Conservation (phyloP, 2,329 filamentous ascomycete genomes). For the Zymoseptoria brevis region DNA sequence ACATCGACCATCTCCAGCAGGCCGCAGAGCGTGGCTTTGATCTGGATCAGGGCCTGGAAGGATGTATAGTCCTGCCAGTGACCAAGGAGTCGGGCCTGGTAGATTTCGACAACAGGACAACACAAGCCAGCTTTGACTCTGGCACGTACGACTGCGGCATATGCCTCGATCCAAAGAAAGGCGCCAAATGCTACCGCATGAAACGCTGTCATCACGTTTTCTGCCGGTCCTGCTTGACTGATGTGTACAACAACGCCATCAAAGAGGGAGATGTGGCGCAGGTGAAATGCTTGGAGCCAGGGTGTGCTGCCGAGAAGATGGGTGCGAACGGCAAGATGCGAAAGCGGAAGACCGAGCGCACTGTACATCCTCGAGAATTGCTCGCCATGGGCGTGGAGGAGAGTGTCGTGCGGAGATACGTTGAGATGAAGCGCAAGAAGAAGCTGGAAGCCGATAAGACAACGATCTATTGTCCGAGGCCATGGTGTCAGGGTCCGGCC, state of each 20-base stretch:
- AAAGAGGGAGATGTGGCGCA: conserved; percentile 70
- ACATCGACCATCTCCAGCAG: conserved; percentile 54
- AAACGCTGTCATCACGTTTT: conserved; percentile 84
- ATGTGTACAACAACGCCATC: conserved; percentile 86
- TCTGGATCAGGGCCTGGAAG: conserved; percentile 34
- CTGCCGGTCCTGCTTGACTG: conserved; percentile 75
- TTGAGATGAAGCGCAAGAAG: conserved; percentile 83
- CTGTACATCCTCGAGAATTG: conserved; percentile 75
- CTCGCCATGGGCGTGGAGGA: conserved; percentile 45
- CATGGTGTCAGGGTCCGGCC: conserved; percentile 87
- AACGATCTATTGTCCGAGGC: conserved; percentile 84
- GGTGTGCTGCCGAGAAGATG: conserved; percentile 59
- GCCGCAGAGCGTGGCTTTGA: conserved; percentile 49
- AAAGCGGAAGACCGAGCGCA: conserved; percentile 54
- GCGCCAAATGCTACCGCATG: conserved; percentile 65
- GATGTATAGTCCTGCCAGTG: conserved; percentile 41
- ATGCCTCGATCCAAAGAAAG: conserved; percentile 89
- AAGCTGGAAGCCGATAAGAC: conserved; percentile 85
- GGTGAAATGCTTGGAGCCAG: conserved; percentile 72
- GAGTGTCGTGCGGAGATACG: conserved; percentile 73
- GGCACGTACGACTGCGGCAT: conserved; percentile 83
- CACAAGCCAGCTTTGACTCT: conserved; percentile 66
- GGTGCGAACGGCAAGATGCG: conserved; percentile 19
- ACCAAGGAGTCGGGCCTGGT: conserved; percentile 61
- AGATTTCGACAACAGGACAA: conserved; percentile 69